These are phyloP conservation scores for Arachnopeziza araneosa DNA, from an alignment of 2,329 filamentous ascomycete genomes.

Conservation along the genomic window DNA sequence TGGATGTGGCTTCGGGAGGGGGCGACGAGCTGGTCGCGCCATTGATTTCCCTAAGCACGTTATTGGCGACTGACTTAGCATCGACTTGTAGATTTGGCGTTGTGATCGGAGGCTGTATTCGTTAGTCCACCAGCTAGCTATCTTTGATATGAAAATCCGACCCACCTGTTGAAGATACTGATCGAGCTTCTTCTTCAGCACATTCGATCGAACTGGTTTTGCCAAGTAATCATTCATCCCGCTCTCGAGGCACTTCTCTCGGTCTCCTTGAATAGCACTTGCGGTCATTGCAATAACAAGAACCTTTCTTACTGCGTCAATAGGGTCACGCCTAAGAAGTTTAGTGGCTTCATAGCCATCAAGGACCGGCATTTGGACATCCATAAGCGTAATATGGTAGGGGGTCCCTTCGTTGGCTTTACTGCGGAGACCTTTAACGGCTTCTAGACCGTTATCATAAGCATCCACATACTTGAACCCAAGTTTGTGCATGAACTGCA, in stretches of 20 bases:
- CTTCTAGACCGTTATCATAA: conserved; percentile 83
- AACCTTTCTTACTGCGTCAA: conserved; percentile 71
- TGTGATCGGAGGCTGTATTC: conserved; percentile 15
- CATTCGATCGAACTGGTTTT: conserved; percentile 86
- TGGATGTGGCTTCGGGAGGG: background rate
- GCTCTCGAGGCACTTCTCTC: conserved; percentile 90
- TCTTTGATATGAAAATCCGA: background rate
- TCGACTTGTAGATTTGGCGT: conserved; percentile 23
- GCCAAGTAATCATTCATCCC: conserved; percentile 98
- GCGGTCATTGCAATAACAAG: conserved; percentile 98
- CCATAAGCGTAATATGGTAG: conserved; percentile 91
- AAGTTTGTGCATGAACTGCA: conserved; percentile 81
- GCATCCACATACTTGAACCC: conserved; percentile 79
- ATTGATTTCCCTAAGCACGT: conserved; percentile 18
- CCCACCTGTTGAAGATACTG: conserved; percentile 46
- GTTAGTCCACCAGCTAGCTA: background rate
- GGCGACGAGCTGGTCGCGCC: background rate
- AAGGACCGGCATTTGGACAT: conserved; percentile 91
- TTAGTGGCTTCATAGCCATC: conserved; percentile 91
- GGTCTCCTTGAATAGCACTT: conserved; percentile 86
- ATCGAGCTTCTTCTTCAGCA: conserved; percentile 78
- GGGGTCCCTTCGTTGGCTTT: conserved; percentile 66
- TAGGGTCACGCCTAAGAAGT: conserved; percentile 69
- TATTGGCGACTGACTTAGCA: conserved; percentile 19
- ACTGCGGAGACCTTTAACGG: conserved; percentile 77